Conservation (phyloP, 2,329 filamentous ascomycete genomes). For the Macrophomina phaseolina region DNA sequence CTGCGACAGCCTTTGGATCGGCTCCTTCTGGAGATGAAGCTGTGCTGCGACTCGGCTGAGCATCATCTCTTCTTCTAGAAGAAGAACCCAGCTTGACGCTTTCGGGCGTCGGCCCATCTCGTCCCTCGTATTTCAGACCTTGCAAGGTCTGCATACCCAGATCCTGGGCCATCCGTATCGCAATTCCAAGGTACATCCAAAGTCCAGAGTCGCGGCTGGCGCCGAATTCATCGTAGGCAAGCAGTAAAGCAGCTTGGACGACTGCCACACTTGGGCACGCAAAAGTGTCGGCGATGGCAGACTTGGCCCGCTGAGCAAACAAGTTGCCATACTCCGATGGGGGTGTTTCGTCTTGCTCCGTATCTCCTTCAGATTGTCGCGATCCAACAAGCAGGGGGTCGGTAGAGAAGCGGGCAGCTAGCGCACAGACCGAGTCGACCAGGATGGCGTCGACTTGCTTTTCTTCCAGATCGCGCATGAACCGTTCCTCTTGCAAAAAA, state of each 20-base stretch:
- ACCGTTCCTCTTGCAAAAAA: constrained; percentile 75
- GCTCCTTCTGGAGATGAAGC: constrained; percentile 36
- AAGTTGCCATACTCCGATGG: constrained; percentile 74
- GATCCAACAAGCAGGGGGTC: constrained; percentile 56
- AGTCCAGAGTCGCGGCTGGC: constrained; percentile 86
- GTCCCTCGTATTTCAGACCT: constrained; percentile 67
- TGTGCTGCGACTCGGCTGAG: constrained; percentile 56
- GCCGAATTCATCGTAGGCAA: constrained; percentile 90
- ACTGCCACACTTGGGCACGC: constrained; percentile 82
- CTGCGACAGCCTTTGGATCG: constrained; percentile 52
- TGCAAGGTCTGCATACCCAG: constrained; percentile 82
- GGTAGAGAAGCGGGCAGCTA: constrained; percentile 79
- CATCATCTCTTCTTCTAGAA: constrained; percentile 46
- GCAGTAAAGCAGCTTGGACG: constrained; percentile 80
- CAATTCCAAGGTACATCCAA: constrained; percentile 92
- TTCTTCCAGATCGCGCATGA: constrained; percentile 76
- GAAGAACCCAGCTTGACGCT: constrained; percentile 54
- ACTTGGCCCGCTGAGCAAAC: constrained; percentile 82
- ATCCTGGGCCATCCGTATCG: constrained; percentile 82
- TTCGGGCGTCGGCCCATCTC: constrained; percentile 61
- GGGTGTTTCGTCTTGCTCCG: constrained; percentile 35
- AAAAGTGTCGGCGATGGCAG: constrained; percentile 82
- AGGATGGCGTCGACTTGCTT: constrained; percentile 84
- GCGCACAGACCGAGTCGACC: constrained; percentile 82
- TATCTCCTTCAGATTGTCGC: constrained; percentile 39